Evolutionary conservation across 2,329 filamentous ascomycete species (phyloP), one percentile per base, ranked within the genome.

Genomic region (Sporothrix curviconia): DNA sequence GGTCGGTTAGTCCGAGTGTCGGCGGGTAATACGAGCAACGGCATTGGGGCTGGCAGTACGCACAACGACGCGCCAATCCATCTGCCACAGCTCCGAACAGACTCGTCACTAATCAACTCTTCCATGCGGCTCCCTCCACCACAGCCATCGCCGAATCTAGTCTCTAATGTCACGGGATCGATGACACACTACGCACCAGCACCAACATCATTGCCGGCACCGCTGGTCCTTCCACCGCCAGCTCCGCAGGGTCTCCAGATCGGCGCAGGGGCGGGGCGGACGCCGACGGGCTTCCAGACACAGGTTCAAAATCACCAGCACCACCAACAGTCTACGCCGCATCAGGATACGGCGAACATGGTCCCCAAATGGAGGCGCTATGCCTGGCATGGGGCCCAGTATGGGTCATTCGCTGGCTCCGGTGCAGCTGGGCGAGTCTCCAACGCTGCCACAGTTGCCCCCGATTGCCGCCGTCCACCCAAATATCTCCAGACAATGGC

Each of bases 41-140:
- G 36, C 9, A 17, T 4, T 19, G 42, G 42, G 1, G 39, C 42
- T n/a, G 46, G 44, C 14, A 17, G 25, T 34, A 52, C 28, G 42
- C 30, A 24, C 40, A 53, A 61, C 36, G 59, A 60, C 36, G 53
- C 49, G 46, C 51, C 55, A 37, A 53, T 57, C 39, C 56, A 57
- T 28, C 66, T 63, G 44, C 56, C 59, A 19, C 52, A 59, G 14
- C 64, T 58, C 9, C 57, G 51, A n/a, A 42, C 57, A 3, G 55
- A 49, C n/a, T 54, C 58, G 17, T 49, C 53, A 4, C 34, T 58
- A 2, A 24, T 57, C 17, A 56, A 60, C 22, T 51, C 43, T 6
- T n/a, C 57, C 11, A 50, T 61, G 43, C 59, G 54, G 6, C 56
- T 62, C 8, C 62, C 62, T 7, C 57, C 52, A 4, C 62, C 60